Conservation (phyloP, 495 filamentous ascomycete genomes). For the Hypoxylon rickii region DNA sequence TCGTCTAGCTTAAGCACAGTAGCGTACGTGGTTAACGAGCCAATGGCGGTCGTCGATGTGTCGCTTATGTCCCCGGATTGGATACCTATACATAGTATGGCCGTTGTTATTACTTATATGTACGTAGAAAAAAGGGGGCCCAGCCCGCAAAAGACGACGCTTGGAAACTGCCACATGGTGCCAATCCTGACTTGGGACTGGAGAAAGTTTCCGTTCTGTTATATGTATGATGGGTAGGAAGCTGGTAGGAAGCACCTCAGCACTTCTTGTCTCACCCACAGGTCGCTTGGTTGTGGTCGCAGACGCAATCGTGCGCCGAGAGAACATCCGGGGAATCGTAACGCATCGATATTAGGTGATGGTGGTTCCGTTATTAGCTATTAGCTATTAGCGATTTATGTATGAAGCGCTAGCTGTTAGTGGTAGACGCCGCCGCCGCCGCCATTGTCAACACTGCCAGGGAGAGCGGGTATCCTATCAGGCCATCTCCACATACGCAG, state of each 20-base stretch:
- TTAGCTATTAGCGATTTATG: too few relatives aligned
- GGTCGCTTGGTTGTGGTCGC: constrained; percentile 12
- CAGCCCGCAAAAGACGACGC: constrained; percentile 14
- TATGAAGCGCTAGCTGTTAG: too few relatives aligned
- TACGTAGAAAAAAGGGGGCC: constrained; percentile 1
- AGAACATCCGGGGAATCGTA: not conserved
- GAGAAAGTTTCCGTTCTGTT: constrained; percentile 1
- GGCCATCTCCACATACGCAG: constrained; percentile 14
- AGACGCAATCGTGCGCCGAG: constrained; percentile 6
- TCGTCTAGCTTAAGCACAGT: constrained; percentile 12
- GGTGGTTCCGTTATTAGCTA: constrained; percentile 5
- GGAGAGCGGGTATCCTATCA: constrained; percentile 31
- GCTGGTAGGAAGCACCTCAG: too few relatives aligned
- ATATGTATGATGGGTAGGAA: constrained; percentile 1
- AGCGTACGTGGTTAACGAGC: constrained; percentile 9
- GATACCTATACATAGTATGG: too few relatives aligned
- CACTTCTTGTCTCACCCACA: not conserved
- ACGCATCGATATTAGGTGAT: constrained; percentile 15
- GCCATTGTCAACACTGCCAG: too few relatives aligned
- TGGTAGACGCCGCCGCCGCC: constrained; percentile 31
- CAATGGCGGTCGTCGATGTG: constrained; percentile 7
- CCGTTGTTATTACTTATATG: constrained; percentile 15
- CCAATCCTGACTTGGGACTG: constrained; percentile 11
- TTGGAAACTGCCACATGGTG: constrained; percentile 10
- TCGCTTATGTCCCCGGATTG: constrained; percentile 21